phyloP scores from a whole-genome alignment of 768 basidiomycete genomes.

The Podaxis sp. region DNA sequence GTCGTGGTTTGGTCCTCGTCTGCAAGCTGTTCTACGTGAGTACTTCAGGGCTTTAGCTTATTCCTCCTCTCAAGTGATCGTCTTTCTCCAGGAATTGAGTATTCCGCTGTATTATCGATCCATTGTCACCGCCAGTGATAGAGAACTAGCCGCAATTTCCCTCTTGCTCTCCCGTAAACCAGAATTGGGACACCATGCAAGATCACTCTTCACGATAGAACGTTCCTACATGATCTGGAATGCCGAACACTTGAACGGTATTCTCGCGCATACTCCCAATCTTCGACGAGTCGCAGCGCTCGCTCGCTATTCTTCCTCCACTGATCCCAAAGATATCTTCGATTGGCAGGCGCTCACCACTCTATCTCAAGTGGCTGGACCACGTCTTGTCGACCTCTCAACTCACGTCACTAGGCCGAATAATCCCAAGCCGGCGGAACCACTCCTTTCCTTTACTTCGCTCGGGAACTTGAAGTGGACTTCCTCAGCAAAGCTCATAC shows the following conservation, averaged over 20 bases:
- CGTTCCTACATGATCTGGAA: neutral
- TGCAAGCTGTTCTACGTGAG: constrained; percentile 1
- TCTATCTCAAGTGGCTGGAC: neutral
- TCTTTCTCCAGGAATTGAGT: neutral
- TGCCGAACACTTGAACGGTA: neutral
- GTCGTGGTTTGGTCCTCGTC: neutral
- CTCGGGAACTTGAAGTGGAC: neutral
- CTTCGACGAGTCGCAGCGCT: neutral
- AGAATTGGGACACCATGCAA: neutral
- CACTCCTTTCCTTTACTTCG: neutral
- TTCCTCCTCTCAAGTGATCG: neutral
- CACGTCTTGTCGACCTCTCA: neutral
- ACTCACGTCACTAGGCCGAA: neutral
- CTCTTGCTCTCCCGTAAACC: neutral
- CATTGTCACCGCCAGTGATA: neutral
- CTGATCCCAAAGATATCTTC: neutral
- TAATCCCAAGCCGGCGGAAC: neutral
- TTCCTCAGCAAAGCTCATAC: neutral
- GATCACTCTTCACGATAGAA: neutral
- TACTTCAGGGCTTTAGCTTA: neutral
- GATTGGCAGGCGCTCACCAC: neutral
- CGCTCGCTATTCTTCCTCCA: neutral
- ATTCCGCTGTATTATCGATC: neutral
- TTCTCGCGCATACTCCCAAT: neutral
- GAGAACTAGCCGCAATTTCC: neutral